phyloP scores from a whole-genome alignment of 371 early-diverging fungal species.

The Apophysomyces ossiformis region DNA sequence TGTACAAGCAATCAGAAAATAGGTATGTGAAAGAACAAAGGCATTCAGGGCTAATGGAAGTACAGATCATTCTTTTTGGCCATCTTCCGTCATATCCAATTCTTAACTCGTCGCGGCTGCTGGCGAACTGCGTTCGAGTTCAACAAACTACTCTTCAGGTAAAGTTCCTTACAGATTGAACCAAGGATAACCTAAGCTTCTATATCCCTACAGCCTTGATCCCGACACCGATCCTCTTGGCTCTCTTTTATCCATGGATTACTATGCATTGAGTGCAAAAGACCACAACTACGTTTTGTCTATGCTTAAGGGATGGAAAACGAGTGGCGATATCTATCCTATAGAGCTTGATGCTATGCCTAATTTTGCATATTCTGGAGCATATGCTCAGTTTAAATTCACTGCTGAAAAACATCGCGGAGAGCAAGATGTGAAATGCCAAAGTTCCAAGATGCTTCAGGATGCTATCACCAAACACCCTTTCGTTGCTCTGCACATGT shows the following conservation, averaged over 20 bases:
- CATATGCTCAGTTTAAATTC: constrained; percentile 75
- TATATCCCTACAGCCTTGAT: constrained; percentile 59
- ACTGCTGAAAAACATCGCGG: constrained; percentile 38
- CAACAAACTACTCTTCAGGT: constrained; percentile 74
- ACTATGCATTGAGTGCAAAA: constrained; percentile 78
- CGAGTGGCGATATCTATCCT: constrained; percentile 41
- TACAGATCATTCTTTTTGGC: constrained; percentile 77
- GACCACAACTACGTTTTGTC: constrained; percentile 72
- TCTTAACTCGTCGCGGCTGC: constrained; percentile 85
- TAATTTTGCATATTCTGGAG: constrained; percentile 79
- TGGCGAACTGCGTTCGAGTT: constrained; percentile 94
- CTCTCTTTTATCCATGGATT: constrained; percentile 79
- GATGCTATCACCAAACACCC: constrained; percentile 64
- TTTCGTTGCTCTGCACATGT: constrained; percentile 32
- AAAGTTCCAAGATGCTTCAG: constrained; percentile 61
- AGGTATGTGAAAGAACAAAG: constrained; percentile 31
- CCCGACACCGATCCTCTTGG: constrained; percentile 80
- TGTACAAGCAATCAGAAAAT: constrained; percentile 78
- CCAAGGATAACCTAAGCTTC: background rate
- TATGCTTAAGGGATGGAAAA: constrained; percentile 49
- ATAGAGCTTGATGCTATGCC: constrained; percentile 58
- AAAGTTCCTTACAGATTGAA: constrained; percentile 6
- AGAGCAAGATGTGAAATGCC: constrained; percentile 18
- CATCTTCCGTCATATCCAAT: constrained; percentile 82
- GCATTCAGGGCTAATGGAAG: background rate